Conservation (phyloP, 805 yeast species). For the Danielozyma ontarioensis region DNA sequence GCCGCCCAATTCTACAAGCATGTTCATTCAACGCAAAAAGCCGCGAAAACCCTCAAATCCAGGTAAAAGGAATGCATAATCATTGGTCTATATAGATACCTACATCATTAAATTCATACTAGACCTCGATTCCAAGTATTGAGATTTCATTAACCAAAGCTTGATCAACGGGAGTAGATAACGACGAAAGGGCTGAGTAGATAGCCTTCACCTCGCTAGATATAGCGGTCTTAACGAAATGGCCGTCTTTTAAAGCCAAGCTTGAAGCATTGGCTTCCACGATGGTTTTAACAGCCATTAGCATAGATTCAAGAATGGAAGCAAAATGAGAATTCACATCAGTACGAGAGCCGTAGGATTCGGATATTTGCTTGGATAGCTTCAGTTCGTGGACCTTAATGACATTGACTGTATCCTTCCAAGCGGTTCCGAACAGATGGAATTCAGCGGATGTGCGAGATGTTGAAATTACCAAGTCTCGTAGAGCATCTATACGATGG, state of each 20-base stretch:
- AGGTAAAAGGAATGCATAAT: background rate
- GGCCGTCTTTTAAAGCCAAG: no score
- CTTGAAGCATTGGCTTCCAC: no score
- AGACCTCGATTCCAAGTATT: no score
- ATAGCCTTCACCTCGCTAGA: no score
- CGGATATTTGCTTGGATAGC: conserved; percentile 12
- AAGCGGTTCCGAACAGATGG: conserved; percentile 21
- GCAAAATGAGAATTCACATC: conserved; percentile 3
- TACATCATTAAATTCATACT: no score
- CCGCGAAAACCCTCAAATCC: background rate
- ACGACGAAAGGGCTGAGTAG: no score
- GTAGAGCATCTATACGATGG: conserved; percentile 22
- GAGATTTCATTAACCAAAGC: no score
- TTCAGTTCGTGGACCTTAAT: conserved; percentile 23
- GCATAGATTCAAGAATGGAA: conserved; percentile 3
- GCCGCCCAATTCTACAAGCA: background rate
- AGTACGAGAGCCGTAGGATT: conserved; percentile 3
- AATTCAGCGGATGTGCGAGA: conserved; percentile 22
- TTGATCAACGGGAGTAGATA: no score
- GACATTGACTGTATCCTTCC: conserved; percentile 21
- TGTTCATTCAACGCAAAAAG: conserved; percentile 3
- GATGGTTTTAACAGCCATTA: conserved; percentile 3
- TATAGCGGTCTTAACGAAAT: no score
- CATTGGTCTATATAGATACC: background rate
- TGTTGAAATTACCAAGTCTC: conserved; percentile 16